Conservation (phyloP, 2,329 filamentous ascomycete species). For the Claviceps quebecensis region DNA sequence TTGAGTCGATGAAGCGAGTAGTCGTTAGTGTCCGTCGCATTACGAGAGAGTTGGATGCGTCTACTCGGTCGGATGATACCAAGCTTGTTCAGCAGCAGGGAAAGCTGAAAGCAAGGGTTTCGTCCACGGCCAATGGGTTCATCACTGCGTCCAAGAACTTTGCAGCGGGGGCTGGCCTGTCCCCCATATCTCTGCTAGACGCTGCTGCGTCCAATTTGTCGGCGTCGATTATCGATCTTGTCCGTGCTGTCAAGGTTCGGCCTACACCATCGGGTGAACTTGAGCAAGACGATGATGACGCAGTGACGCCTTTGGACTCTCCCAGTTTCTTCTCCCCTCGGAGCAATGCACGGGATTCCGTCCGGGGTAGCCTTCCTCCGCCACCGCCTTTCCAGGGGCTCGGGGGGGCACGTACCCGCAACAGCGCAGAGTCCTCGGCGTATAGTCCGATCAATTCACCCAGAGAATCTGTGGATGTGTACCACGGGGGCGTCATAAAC, state of each 20-base stretch:
- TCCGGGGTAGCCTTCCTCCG: conserved; percentile 30
- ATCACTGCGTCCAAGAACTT: conserved; percentile 94
- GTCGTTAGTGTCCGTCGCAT: conserved; percentile 73
- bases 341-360: conserved; percentile 24
- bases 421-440: conserved; percentile 56
- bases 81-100: conserved; percentile 41
- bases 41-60: conserved; percentile 61
- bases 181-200: conserved; percentile 84
- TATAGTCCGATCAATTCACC: conserved; percentile 64
- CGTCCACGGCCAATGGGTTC: conserved; percentile 87
- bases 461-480: conserved; percentile 38
- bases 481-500: conserved; percentile 18
- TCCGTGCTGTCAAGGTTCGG: conserved; percentile 72
- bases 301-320: conserved; percentile 50
- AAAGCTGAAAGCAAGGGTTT: conserved; percentile 68
- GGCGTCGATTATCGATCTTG: conserved; percentile 70
- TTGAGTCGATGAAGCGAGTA: conserved; percentile 78
- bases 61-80: conserved; percentile 36
- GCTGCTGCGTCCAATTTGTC: conserved; percentile 86
- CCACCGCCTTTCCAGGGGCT: conserved; percentile 45
- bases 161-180: conserved; percentile 65
- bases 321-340: conserved; percentile 53
- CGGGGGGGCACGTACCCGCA: conserved; percentile 33
- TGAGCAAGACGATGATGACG: conserved; percentile 62
- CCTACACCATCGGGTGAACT: conserved; percentile 61